These are phyloP conservation scores for Colletotrichum cordylinicola DNA, from an alignment of 2,329 filamentous ascomycete species.

Conservation along the genomic window DNA sequence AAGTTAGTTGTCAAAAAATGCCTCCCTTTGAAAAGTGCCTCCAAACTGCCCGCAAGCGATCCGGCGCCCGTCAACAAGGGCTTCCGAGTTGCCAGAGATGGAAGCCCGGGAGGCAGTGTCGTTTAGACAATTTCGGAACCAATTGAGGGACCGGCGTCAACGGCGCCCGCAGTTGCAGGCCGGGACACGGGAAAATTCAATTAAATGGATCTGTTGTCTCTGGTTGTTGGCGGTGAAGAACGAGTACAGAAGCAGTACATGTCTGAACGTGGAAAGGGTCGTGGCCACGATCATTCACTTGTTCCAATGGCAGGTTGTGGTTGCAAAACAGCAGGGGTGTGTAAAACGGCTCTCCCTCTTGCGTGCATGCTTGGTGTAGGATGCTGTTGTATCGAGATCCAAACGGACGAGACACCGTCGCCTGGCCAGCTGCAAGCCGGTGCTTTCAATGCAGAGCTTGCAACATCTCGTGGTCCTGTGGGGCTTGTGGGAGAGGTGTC, in stretches of 20 bases:
- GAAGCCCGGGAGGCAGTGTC: constrained; percentile 7
- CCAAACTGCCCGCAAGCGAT: neutral
- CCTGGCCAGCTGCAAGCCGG: constrained; percentile 13
- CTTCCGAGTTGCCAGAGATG: constrained; percentile 5
- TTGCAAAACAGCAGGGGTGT: constrained; percentile 9
- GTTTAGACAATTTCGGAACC: neutral
- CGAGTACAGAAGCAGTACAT: neutral
- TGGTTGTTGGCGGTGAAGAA: constrained; percentile 14
- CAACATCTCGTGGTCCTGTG: constrained; percentile 20
- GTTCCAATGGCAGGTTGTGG: constrained; percentile 1
- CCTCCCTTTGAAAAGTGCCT: neutral
- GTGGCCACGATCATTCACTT: neutral
- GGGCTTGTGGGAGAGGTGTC: neutral
- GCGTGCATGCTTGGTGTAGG: constrained; percentile 3
- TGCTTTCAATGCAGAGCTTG: constrained; percentile 16
- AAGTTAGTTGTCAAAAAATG: neutral
- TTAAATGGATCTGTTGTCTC: constrained; percentile 11
- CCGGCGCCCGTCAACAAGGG: constrained; percentile 2
- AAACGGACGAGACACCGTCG: constrained; percentile 17
- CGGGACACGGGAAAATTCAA: constrained; percentile 10
- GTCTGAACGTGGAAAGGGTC: neutral
- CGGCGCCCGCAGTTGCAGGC: constrained; percentile 10
- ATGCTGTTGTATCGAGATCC: constrained; percentile 19
- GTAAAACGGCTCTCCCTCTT: neutral
- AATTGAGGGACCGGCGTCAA: neutral